Base-by-base conservation (phyloP, 306 rosid genomes). In the Prosopis cineraria region DNA sequence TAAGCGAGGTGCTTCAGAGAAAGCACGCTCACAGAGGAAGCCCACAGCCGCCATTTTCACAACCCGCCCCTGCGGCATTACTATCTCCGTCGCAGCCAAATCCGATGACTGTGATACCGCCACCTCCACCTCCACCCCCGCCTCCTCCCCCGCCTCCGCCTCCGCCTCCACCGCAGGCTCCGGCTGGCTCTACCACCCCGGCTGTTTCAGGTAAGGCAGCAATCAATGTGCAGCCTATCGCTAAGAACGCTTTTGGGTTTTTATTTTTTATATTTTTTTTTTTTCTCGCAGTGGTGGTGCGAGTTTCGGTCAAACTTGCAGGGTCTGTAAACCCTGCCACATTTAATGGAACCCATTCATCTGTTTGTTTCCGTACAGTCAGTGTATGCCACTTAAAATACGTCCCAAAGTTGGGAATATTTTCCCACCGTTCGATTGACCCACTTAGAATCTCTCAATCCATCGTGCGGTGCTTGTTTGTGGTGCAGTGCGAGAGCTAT, bases 271-370 rank as follows among this genome's bases (percentile, higher is more conserved):
- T 50, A 19, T 30, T 53, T 70, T 17, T 6, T 1, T 13, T 41
- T 47, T 68, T 69, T 7, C 19, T 75, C 68, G 81, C 50, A 75
- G 81, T 81, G 85, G 85, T 75, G 67, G 82, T 81, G 82, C 76
- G 84, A 78, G 79, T 84, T 78, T 85, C 81, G 86, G 93, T 90
- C 93, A 90, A 90, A 90, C 87, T 78, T 87, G 90, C 91, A 87
- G 93, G 84, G 77, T 83, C 90, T 90, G 90, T 68, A 60, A 84
- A 68, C 88, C 82, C 93, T 87, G 93, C 84, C 88, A 87, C 90
- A 82, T 84, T 84, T 58, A 71, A 81, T 81, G 86, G 91, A 85
- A 68, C 86, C 87, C 88, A 71, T 69, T 50, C 59, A 22, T 41
- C 58, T 59, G 33, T 58, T 70, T 78, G 1, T 50, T 81, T 68